These are phyloP conservation scores for Trichoderma orchidacearum DNA, from an alignment of 495 filamentous ascomycete species.

Conservation along the genomic window DNA sequence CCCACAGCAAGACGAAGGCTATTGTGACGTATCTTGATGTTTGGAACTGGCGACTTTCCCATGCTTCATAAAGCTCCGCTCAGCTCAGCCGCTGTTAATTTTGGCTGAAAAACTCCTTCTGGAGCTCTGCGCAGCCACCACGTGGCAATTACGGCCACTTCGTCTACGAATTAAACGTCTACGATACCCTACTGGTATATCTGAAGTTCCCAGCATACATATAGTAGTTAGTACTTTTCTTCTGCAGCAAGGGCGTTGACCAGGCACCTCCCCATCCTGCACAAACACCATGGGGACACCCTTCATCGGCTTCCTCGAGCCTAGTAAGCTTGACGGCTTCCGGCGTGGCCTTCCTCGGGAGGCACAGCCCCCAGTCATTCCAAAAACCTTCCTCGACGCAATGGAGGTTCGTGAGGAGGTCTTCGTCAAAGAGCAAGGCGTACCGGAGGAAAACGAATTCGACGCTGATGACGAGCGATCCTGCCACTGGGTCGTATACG, in stretches of 20 bases:
- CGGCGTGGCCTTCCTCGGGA: constrained; percentile 20
- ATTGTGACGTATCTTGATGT: too few relatives aligned
- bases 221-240: too few relatives aligned
- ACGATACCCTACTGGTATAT: too few relatives aligned
- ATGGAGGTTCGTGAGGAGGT: constrained; percentile 65
- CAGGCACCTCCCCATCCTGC: background rate
- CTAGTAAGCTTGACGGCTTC: constrained; percentile 30
- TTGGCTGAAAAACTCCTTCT: too few relatives aligned
- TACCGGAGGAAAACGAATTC: constrained; percentile 53
- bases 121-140: too few relatives aligned
- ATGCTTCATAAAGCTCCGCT: too few relatives aligned
- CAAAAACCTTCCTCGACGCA: constrained; percentile 56
- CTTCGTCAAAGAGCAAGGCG: constrained; percentile 63
- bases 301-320: constrained; percentile 34
- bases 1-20: too few relatives aligned
- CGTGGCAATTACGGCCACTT: too few relatives aligned
- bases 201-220: too few relatives aligned
- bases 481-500: constrained; percentile 75
- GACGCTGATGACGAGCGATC: constrained; percentile 66
- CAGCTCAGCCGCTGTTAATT: too few relatives aligned
- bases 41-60: too few relatives aligned
- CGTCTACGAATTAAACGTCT: too few relatives aligned
- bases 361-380: constrained; percentile 35
- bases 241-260: background rate
- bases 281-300: constrained; percentile 20